Percentiles rank a stretch among this genome's conserved stretches.
phyloP scores from a whole-genome alignment of 257 asterid species.

The Solanum piurae region DNA sequence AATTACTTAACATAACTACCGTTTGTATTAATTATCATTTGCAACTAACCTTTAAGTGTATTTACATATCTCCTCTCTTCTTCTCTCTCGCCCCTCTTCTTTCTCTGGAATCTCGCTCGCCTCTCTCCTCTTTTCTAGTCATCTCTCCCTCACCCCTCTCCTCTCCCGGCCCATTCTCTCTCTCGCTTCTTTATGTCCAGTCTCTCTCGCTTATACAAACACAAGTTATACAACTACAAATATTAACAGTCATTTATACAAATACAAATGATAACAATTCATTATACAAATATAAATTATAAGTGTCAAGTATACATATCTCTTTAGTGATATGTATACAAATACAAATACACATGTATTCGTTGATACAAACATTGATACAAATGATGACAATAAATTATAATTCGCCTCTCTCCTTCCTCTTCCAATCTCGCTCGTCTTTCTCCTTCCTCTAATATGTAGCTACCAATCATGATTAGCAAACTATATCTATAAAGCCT shows the following conservation, averaged over 20 bases:
- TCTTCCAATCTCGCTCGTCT: too few relatives aligned
- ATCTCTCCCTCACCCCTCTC: background rate
- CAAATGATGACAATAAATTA: background rate
- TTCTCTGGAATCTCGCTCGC: background rate
- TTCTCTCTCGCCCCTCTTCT: background rate
- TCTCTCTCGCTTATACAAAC: background rate
- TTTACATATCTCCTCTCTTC: background rate
- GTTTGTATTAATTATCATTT: background rate
- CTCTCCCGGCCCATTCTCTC: background rate
- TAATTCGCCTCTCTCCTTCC: too few relatives aligned
- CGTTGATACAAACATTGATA: too few relatives aligned
- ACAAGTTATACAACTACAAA: background rate
- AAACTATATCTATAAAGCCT: background rate
- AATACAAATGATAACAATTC: too few relatives aligned
- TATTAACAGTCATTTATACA: background rate
- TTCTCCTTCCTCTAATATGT: too few relatives aligned
- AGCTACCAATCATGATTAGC: background rate
- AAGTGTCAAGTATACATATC: background rate
- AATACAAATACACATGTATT: background rate
- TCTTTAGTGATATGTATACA: background rate
- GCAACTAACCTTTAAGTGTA: rapidly evolving
- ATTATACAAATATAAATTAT: too few relatives aligned
- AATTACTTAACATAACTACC: too few relatives aligned
- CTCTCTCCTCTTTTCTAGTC: background rate
- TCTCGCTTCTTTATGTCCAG: background rate